A percentile compares a stretch with the other conserved stretches of the same genome.
Conservation (phyloP, 192 early-diverging fungal genomes). For the Backusella macrospora region DNA sequence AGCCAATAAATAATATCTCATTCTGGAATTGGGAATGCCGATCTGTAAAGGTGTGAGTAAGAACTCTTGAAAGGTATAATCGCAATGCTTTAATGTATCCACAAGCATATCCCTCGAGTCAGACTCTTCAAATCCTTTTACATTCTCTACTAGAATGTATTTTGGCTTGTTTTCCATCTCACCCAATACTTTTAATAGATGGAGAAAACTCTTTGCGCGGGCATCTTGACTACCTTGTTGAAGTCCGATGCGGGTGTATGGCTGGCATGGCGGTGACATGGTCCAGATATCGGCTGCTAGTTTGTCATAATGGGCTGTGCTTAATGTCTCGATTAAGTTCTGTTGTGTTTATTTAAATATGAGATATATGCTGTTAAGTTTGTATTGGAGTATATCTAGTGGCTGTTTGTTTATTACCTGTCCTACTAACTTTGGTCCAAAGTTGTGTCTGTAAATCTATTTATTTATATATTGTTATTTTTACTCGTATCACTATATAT, state of each 20-base stretch:
- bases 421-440: constrained; percentile 30
- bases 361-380: not conserved
- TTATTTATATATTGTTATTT: not conserved
- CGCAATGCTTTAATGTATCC: constrained; percentile 48
- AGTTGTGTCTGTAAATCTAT: constrained; percentile 41
- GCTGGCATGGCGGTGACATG: constrained; percentile 86
- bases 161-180: constrained; percentile 58
- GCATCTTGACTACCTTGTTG: constrained; percentile 72
- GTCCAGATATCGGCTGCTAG: constrained; percentile 73
- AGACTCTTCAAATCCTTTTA: constrained; percentile 76
- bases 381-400: no score
- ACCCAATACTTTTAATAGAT: constrained; percentile 65
- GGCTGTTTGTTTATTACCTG: constrained; percentile 29
- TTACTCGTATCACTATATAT: not conserved
- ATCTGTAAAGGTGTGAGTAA: constrained; percentile 75
- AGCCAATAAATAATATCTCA: constrained; percentile 73
- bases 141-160: constrained; percentile 79
- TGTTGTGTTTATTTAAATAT: constrained; percentile 20
- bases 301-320: constrained; percentile 60
- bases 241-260: constrained; percentile 72
- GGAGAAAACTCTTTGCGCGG: constrained; percentile 75
- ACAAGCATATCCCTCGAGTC: constrained; percentile 61
- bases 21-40: constrained; percentile 78
- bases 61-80: constrained; percentile 72
- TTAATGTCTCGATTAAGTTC: constrained; percentile 67